These are phyloP conservation scores for Leccinum boreale DNA, from an alignment of 768 basidiomycete species.

Conservation along the genomic window DNA sequence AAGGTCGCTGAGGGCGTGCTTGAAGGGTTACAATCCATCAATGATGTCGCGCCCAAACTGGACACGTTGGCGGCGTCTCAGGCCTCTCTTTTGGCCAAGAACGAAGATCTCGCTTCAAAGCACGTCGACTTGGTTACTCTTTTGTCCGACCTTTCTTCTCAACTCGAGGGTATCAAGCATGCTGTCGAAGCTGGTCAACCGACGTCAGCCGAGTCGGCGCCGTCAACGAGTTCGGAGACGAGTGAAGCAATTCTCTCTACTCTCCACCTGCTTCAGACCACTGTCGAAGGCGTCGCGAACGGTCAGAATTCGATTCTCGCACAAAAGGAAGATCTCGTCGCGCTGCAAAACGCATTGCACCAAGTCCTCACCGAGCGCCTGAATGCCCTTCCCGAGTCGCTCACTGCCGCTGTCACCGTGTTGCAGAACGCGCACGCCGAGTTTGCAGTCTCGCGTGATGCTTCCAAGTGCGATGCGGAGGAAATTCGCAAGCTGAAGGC, in stretches of 20 bases:
- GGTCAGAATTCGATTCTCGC: slow-evolving; percentile 48
- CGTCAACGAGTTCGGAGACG: slow-evolving; percentile 12
- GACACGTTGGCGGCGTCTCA: slow-evolving; percentile 42
- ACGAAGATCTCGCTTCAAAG: slow-evolving; percentile 34
- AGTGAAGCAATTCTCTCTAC: slow-evolving; percentile 31
- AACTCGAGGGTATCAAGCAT: slow-evolving; percentile 43
- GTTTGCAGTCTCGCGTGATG: slow-evolving; percentile 53
- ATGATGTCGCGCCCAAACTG: slow-evolving; percentile 38
- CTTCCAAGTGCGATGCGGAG: slow-evolving; percentile 60
- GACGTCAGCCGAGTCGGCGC: slow-evolving; percentile 17
- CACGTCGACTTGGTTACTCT: slow-evolving; percentile 41
- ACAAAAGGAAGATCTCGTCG: slow-evolving; percentile 47
- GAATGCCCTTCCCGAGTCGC: slow-evolving; percentile 53
- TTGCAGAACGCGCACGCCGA: slow-evolving; percentile 64
- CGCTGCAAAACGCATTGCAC: slow-evolving; percentile 51
- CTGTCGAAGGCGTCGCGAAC: slow-evolving; percentile 46
- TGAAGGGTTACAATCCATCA: slow-evolving; percentile 41
- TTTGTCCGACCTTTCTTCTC: slow-evolving; percentile 47
- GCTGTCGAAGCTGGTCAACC: slow-evolving; percentile 36
- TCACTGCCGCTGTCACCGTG: slow-evolving; percentile 49
- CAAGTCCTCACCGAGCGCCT: slow-evolving; percentile 54
- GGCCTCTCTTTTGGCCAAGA: slow-evolving; percentile 38
- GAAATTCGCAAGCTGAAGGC: slow-evolving; percentile 56
- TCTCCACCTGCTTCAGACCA: slow-evolving; percentile 44
- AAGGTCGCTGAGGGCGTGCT: slow-evolving; percentile 56